phyloP scores from a whole-genome alignment of 345 rosid species.

The Streptanthus diversifolius region DNA sequence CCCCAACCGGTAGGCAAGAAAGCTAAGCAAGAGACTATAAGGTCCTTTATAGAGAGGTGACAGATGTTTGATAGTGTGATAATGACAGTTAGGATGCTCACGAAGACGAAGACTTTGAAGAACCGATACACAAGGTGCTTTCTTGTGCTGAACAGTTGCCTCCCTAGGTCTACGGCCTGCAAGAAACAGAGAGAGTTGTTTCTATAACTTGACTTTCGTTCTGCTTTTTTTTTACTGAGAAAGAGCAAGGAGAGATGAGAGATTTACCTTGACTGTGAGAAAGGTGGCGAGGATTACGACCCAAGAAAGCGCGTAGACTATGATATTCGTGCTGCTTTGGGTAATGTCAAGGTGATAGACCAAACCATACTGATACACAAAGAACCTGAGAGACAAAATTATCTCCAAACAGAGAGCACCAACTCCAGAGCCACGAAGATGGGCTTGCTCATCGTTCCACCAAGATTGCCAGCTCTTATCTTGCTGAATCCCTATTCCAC shows the following conservation, averaged over 20 bases:
- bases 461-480: slow-evolving; percentile 99
- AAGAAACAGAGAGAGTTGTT: background rate
- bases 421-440: slow-evolving; percentile 66
- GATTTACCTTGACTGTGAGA: slow-evolving; percentile 72
- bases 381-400: slow-evolving; percentile 76
- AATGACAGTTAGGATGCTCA: slow-evolving; percentile 59
- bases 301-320: slow-evolving; percentile 93
- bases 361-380: slow-evolving; percentile 91
- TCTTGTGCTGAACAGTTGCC: slow-evolving; percentile 66
- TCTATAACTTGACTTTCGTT: background rate
- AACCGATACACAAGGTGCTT: slow-evolving; percentile 71
- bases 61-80: slow-evolving; percentile 64
- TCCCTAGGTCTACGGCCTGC: slow-evolving; percentile 91
- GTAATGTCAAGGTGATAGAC: slow-evolving; percentile 98
- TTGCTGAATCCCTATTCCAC: slow-evolving; percentile 90
- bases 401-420: slow-evolving; percentile 74
- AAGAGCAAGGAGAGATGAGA: background rate
- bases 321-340: slow-evolving; percentile 69
- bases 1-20: slow-evolving; percentile 98
- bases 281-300: slow-evolving; percentile 76
- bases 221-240: background rate
- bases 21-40: slow-evolving; percentile 78
- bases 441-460: slow-evolving; percentile 94
- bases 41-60: slow-evolving; percentile 64
- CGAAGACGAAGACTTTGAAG: slow-evolving; percentile 82